Evolutionary conservation across 345 rosid species (phyloP), one percentile per base, ranked within the genome.

Genomic region (Gossypium sturtianum): DNA sequence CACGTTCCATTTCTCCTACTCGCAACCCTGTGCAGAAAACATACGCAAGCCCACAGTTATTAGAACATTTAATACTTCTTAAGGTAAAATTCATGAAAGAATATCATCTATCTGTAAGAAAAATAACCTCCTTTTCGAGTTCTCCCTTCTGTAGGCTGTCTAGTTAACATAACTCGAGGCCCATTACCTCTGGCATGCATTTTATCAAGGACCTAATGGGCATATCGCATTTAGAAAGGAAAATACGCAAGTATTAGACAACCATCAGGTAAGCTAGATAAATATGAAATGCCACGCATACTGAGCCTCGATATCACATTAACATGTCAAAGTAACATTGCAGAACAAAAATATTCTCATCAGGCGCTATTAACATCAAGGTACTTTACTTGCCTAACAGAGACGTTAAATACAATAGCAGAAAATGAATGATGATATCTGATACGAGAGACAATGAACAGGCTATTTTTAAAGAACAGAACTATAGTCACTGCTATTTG

Each of bases 1-100:
- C 98, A 41, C 98, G 89, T 69, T 93, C 99, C 97, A 91, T 95
- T 83, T 95, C 99, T 80, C 99, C 99, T 27, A 95, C 99, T 81
- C 99, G 74, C 68, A 95, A 83, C 63, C 98, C 97, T 94, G 81
- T 16, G 75, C 17, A 61, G 57, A 12, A 19, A 67, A 69, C 47
- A 22, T 23, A 48, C 13, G 9, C 22, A 45, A 22, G 2, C 13
- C 3, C 1, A 16, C 44, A 23, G 4, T 72, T 16, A 29, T 71
- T 49, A 60, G 44, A 68, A 41, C 16, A 16, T 23, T 47, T 3
- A 15, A 43, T 17, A 57, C 22, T 44, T 73, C 25, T 6, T 22
- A 3, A n/a, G 15, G 66, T 25, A 56, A 59, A 27, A 68, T 29
- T 70, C 66, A 74, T 47, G 47, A 59, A 61, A 5, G 6, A 73